phyloP scores from a whole-genome alignment of 345 rosid genomes.

The Gossypioides kirkii region DNA sequence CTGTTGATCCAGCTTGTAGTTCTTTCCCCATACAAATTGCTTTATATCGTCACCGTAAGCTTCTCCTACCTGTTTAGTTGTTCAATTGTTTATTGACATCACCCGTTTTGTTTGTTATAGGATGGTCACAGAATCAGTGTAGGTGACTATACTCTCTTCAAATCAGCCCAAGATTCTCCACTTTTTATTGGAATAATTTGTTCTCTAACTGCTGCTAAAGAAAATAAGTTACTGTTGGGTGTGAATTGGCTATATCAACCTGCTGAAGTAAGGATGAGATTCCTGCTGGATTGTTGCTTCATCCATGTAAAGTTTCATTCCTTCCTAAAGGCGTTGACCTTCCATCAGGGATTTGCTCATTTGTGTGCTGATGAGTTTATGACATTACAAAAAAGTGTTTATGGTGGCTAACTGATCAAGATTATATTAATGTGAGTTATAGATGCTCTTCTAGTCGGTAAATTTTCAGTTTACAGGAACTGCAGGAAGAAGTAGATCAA shows the following conservation, averaged over 20 bases:
- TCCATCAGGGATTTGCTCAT: constrained; percentile 72
- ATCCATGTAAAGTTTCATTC: constrained; percentile 94
- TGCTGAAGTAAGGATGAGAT: constrained; percentile 83
- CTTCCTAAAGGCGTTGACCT: constrained; percentile 74
- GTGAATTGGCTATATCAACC: constrained; percentile 94
- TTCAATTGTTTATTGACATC: neutral
- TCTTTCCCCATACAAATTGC: too few relatives aligned
- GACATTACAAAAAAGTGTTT: constrained; percentile 61
- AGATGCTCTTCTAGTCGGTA: neutral
- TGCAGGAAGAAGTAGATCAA: constrained; percentile 71
- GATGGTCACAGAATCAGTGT: constrained; percentile 77
- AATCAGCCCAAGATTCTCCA: constrained; percentile 70
- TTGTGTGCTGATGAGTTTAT: constrained; percentile 81
- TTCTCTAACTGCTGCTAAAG: constrained; percentile 42
- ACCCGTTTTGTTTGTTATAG: constrained; percentile 25
- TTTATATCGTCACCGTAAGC: too few relatives aligned
- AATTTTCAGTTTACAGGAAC: constrained; percentile 36
- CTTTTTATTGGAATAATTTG: constrained; percentile 87
- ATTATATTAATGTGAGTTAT: constrained; percentile 71
- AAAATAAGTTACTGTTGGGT: constrained; percentile 43
- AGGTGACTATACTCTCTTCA: constrained; percentile 94
- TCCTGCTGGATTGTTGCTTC: constrained; percentile 80
- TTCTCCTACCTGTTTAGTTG: neutral
- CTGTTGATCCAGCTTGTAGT: neutral
- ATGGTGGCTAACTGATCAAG: constrained; percentile 95